Percentiles rank a stretch among this genome's conserved stretches.
phyloP scores from a whole-genome alignment of 805 yeast genomes.

The Yamadazyma phyllophila region DNA sequence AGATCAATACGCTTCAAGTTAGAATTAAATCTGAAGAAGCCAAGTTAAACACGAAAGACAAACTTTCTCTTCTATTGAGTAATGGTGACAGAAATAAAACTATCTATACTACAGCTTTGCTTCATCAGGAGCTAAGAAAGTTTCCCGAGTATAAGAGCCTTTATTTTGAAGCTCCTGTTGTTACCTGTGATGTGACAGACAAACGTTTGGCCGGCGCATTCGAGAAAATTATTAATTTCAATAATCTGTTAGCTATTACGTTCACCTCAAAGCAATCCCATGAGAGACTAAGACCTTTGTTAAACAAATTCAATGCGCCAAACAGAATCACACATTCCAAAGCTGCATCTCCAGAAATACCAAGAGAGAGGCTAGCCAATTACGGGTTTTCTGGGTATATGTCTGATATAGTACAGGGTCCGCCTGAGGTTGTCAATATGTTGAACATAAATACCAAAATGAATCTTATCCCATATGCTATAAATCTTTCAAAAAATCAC shows the following conservation, averaged over 20 bases:
- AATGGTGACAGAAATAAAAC: not conserved
- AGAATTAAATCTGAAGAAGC: slow-evolving; percentile 10
- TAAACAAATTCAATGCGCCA: slow-evolving; percentile 46
- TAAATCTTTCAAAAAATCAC: slow-evolving; percentile 42
- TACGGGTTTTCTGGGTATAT: slow-evolving; percentile 82
- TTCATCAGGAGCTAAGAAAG: slow-evolving; percentile 39
- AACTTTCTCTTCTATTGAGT: not conserved
- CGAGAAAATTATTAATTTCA: slow-evolving; percentile 53
- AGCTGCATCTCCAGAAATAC: slow-evolving; percentile 15
- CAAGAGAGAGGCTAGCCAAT: slow-evolving; percentile 33
- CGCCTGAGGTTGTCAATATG: slow-evolving; percentile 68
- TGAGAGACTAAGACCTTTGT: slow-evolving; percentile 37
- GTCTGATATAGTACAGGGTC: slow-evolving; percentile 71
- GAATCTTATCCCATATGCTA: slow-evolving; percentile 61
- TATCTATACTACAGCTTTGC: not conserved
- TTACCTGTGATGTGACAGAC: slow-evolving; percentile 57
- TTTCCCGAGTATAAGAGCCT: slow-evolving; percentile 34
- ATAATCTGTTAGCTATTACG: slow-evolving; percentile 61
- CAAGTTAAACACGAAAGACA: slow-evolving; percentile 10
- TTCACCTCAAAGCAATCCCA: slow-evolving; percentile 49
- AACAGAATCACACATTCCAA: slow-evolving; percentile 45
- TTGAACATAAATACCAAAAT: slow-evolving; percentile 53
- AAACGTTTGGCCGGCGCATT: slow-evolving; percentile 51
- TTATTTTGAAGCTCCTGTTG: slow-evolving; percentile 72
- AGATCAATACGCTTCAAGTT: not conserved